Evolutionary conservation across 192 early-diverging fungal species (phyloP).

Genomic region (Mortierella alpina): DNA sequence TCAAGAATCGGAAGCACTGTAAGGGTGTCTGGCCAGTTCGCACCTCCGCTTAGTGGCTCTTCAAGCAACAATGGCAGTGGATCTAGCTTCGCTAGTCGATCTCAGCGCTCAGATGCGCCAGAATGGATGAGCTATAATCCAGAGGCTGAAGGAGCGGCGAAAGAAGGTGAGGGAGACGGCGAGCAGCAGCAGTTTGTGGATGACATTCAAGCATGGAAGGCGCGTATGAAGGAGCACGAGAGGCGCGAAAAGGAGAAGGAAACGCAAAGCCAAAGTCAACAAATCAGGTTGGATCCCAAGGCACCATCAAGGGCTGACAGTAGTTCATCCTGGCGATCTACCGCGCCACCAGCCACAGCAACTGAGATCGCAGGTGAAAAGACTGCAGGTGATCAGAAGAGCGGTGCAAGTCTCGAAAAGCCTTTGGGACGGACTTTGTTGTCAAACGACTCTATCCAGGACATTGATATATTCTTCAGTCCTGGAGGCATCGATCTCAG

Average conservation of each 20-base stretch:
- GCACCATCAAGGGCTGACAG: slow-evolving; percentile 58
- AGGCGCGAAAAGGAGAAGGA: slow-evolving; percentile 57
- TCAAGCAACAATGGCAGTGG: slow-evolving; percentile 11
- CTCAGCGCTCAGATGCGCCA: slow-evolving; percentile 56
- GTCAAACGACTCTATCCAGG: slow-evolving; percentile 41
- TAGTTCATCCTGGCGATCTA: slow-evolving; percentile 59
- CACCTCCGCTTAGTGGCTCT: slow-evolving; percentile 3
- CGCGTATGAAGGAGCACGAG: slow-evolving; percentile 67
- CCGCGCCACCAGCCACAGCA: not conserved
- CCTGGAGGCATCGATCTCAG: slow-evolving; percentile 54
- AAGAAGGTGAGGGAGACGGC: slow-evolving; percentile 28
- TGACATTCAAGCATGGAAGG: slow-evolving; percentile 70
- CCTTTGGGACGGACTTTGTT: slow-evolving; percentile 26
- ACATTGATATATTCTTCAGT: slow-evolving; percentile 59
- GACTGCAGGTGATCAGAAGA: slow-evolving; percentile 9
- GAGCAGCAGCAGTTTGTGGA: slow-evolving; percentile 58
- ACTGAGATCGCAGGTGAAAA: slow-evolving; percentile 5
- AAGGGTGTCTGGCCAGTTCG: slow-evolving; percentile 14
- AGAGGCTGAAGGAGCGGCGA: slow-evolving; percentile 42
- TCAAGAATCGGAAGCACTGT: slow-evolving; percentile 19
- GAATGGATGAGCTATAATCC: slow-evolving; percentile 75
- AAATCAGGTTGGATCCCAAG: slow-evolving; percentile 38
- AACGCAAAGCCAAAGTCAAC: slow-evolving; percentile 26
- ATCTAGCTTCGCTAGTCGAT: slow-evolving; percentile 4
- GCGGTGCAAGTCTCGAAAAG: slow-evolving; percentile 8